Evolutionary conservation across 371 early-diverging fungal species (phyloP), one percentile per base, ranked within the genome.

Genomic region (Cokeromyces recurvatus): DNA sequence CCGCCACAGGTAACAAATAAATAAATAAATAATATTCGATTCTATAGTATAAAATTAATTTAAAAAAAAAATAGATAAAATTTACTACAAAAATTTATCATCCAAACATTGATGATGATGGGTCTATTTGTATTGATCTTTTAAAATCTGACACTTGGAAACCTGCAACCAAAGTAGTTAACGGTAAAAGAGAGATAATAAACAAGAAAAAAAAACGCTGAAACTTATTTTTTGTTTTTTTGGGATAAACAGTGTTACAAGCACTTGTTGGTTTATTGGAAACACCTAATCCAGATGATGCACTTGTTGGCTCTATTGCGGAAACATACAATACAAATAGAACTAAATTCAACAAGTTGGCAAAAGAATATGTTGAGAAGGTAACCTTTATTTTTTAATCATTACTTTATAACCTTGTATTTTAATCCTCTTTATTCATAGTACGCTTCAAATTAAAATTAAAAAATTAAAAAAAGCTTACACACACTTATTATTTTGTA

Each of bases 111-210:
- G 91, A 92, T 57, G 86, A 88, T 40, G 85, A 88, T 46, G 92
- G 92, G 0, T 72, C 86, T 5, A 87, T 85, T 45, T 85, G 86
- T 52, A 68, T 90, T 27, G 87, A 87, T 41, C 62, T 92, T 36
- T 66, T 96, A 34, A 93, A 94, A 62, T 66, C 78, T 6, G 92
- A 91, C 52, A 81, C 82, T n/a, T 97, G 97, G 97, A 93, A 91
- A 48, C 94, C 95, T 29, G 89, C 94, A 6, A 85, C 89, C 4
- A 87, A 83, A 25, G 62, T 92, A 16, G 63, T 57, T 20, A 83
- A 88, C 62, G 70, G 70, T 74, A 68, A 43, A n/a, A n/a, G n/a
- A n/a, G n/a, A n/a, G n/a, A n/a, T n/a, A n/a, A n/a, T n/a, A n/a
- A n/a, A n/a, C n/a, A n/a, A n/a, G n/a, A n/a, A n/a, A n/a, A n/a